phyloP scores from a whole-genome alignment of 1,139 yeast species.

The Saccharomyces uvarum region DNA sequence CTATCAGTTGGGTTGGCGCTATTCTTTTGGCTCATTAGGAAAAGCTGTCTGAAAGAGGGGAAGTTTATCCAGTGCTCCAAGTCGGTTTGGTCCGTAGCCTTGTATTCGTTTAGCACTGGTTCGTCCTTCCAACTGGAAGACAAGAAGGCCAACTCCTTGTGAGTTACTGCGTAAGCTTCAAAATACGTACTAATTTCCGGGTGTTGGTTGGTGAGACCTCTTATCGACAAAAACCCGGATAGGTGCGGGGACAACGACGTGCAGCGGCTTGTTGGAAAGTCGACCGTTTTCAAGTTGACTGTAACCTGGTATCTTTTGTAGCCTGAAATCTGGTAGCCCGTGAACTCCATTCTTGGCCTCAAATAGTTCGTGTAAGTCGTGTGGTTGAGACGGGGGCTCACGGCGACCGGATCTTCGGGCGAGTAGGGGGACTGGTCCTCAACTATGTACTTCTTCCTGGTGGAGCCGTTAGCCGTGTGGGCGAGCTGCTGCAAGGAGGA shows the following conservation, averaged over 20 bases:
- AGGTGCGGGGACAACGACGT: slow-evolving; percentile 34
- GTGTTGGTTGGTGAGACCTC: slow-evolving; percentile 68
- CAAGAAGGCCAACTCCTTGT: slow-evolving; percentile 39
- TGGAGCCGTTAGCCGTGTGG: slow-evolving; percentile 2
- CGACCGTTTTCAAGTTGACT: slow-evolving; percentile 25
- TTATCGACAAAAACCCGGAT: slow-evolving; percentile 73
- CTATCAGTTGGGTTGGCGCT: neutral
- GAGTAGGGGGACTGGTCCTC: slow-evolving; percentile 6
- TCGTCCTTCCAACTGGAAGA: slow-evolving; percentile 38
- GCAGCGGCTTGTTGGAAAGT: slow-evolving; percentile 17
- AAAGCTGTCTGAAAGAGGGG: slow-evolving; percentile 36
- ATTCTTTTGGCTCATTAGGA: slow-evolving; percentile 7
- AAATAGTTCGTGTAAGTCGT: slow-evolving; percentile 17
- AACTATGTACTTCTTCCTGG: slow-evolving; percentile 7
- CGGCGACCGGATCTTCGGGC: neutral
- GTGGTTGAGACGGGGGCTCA: neutral
- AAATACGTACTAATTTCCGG: slow-evolving; percentile 81
- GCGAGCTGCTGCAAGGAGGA: slow-evolving; percentile 15
- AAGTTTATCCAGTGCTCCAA: slow-evolving; percentile 82
- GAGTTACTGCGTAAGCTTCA: slow-evolving; percentile 77
- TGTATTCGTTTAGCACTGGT: slow-evolving; percentile 43
- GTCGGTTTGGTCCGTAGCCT: slow-evolving; percentile 55
- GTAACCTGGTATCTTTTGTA: slow-evolving; percentile 30
- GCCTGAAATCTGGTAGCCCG: slow-evolving; percentile 32
- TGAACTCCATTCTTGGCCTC: slow-evolving; percentile 24